phyloP scores from a whole-genome alignment of 805 yeast genomes.

The Jamesozyma spencerorum region DNA sequence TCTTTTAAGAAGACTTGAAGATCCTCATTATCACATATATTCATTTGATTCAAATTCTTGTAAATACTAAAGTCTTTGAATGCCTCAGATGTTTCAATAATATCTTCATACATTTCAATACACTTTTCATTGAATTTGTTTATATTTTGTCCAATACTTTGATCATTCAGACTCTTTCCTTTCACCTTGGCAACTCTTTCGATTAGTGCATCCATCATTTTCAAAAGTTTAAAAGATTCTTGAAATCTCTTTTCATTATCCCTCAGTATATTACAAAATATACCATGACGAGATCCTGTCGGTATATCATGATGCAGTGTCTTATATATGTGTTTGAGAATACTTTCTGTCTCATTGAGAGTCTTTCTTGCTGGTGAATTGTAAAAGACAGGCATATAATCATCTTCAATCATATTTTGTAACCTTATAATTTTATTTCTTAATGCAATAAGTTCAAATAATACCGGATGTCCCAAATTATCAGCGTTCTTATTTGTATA shows the following conservation, averaged over 20 bases:
- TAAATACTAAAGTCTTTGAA: conserved; percentile 8
- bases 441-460: conserved; percentile 17
- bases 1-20: neutral
- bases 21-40: neutral
- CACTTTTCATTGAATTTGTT: conserved; percentile 5
- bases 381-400: neutral
- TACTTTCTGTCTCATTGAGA: neutral
- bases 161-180: neutral
- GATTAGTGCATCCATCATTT: neutral
- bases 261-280: neutral
- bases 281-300: neutral
- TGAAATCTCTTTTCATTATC: conserved; percentile 1
- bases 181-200: neutral
- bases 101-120: conserved; percentile 10
- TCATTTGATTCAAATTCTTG: neutral
- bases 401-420: neutral
- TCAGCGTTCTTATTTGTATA: neutral
- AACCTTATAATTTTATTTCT: conserved; percentile 8
- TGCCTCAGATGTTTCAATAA: conserved; percentile 13
- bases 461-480: conserved; percentile 20
- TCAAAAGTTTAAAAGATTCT: neutral
- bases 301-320: conserved; percentile 1
- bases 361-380: conserved; percentile 2
- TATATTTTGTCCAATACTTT: conserved; percentile 3
- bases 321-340: conserved; percentile 3